Evolutionary conservation across 768 basidiomycete species (phyloP).

Genomic region (Rhizopogon sp.): DNA sequence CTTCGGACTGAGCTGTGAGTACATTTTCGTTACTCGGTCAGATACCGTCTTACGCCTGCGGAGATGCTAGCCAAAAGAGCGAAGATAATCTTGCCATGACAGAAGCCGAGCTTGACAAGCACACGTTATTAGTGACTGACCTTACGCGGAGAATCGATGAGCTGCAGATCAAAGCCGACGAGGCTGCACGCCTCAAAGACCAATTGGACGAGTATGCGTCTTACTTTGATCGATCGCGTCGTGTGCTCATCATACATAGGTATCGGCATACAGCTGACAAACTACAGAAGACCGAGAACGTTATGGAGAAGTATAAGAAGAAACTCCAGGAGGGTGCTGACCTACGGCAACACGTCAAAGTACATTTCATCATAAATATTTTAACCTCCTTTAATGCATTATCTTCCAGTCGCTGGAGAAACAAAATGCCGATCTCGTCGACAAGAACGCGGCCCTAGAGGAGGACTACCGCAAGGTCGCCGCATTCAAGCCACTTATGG

Average conservation of each 20-base stretch:
- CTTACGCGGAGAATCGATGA: slow-evolving; percentile 80
- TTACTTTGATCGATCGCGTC: background rate
- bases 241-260: slow-evolving; percentile 32
- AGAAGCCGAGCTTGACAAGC: slow-evolving; percentile 82
- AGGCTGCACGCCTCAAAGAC: slow-evolving; percentile 80
- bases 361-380: slow-evolving; percentile 24
- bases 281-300: slow-evolving; percentile 91
- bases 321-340: slow-evolving; percentile 95
- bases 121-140: slow-evolving; percentile 61
- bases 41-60: slow-evolving; percentile 20
- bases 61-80: slow-evolving; percentile 74
- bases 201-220: slow-evolving; percentile 81
- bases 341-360: slow-evolving; percentile 81
- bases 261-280: slow-evolving; percentile 91
- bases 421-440: slow-evolving; percentile 88
- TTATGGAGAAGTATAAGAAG: slow-evolving; percentile 98
- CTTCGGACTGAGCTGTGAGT: slow-evolving; percentile 82
- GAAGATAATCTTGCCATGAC: slow-evolving; percentile 85
- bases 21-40: background rate
- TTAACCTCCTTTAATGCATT: background rate
- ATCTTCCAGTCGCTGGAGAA: slow-evolving; percentile 71
- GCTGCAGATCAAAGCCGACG: slow-evolving; percentile 70
- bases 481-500: slow-evolving; percentile 84
- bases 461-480: slow-evolving; percentile 87
- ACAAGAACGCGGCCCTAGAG: slow-evolving; percentile 88